These are phyloP conservation scores for Myrica gale DNA, from an alignment of 306 rosid genomes.

Conservation along the genomic window DNA sequence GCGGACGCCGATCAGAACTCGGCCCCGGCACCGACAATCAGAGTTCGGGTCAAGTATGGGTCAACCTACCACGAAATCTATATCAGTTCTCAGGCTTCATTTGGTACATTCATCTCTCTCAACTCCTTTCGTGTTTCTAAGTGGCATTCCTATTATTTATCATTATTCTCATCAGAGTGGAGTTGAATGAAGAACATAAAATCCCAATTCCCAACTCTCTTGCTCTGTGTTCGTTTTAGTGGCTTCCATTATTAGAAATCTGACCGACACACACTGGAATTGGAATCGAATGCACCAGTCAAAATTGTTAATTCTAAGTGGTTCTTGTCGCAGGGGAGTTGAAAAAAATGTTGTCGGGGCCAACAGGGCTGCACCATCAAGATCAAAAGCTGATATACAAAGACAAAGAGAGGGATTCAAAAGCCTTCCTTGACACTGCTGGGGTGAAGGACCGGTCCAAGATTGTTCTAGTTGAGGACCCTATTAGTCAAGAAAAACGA, in stretches of 20 bases:
- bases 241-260: not conserved
- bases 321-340: constrained; percentile 57
- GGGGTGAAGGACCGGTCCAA: constrained; percentile 89
- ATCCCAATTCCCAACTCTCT: not conserved
- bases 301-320: not conserved
- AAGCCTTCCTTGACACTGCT: constrained; percentile 64
- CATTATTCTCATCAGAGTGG: not conserved
- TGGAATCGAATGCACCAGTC: not conserved
- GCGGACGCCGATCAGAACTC: constrained; percentile 61
- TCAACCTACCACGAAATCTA: constrained; percentile 77
- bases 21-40: constrained; percentile 57
- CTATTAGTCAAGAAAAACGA: constrained; percentile 85
- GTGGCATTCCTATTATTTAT: not conserved
- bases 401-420: constrained; percentile 93
- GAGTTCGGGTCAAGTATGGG: constrained; percentile 77
- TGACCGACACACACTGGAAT: too few species aligned
- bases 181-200: not conserved
- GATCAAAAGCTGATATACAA: constrained; percentile 89
- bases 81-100: constrained; percentile 77
- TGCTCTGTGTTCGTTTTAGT: not conserved
- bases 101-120: constrained; percentile 47
- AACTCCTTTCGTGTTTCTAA: not conserved
- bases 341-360: constrained; percentile 87
- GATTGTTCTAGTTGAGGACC: constrained; percentile 72
- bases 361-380: constrained; percentile 82